phyloP scores from a whole-genome alignment of 2,329 filamentous ascomycete genomes.

The Exophiala xenobiotica region DNA sequence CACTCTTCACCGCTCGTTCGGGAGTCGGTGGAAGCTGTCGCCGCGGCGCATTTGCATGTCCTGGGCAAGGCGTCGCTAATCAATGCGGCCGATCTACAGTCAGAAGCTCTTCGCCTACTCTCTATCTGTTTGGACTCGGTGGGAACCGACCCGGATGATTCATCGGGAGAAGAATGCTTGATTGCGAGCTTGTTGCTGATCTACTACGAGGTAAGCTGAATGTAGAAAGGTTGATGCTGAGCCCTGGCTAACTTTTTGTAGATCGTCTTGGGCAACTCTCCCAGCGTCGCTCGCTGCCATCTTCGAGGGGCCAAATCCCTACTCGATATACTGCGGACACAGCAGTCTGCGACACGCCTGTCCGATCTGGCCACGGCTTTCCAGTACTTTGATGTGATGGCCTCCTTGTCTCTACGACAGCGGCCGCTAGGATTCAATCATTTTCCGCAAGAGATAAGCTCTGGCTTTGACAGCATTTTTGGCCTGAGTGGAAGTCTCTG shows the following conservation, averaged over 20 bases:
- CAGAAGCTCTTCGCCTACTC: background rate
- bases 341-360: background rate
- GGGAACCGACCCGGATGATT: background rate
- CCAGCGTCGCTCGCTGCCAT: background rate
- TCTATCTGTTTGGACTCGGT: background rate
- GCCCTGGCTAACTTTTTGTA: background rate
- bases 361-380: background rate
- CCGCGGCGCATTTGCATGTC: background rate
- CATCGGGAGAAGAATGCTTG: background rate
- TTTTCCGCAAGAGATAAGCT: background rate
- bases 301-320: background rate
- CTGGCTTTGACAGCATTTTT: background rate
- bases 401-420: background rate
- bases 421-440: background rate
- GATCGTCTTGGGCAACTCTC: background rate
- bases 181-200: background rate
- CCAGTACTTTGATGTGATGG: slow-evolving; percentile 3
- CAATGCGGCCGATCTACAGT: background rate
- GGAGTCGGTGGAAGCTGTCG: background rate
- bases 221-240: background rate
- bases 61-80: background rate
- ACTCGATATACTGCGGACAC: background rate
- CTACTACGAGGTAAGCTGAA: background rate
- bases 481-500: background rate
- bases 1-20: background rate